Evolutionary conservation across 1,139 yeast species (phyloP).

Genomic region (Geotrichum candidum): DNA sequence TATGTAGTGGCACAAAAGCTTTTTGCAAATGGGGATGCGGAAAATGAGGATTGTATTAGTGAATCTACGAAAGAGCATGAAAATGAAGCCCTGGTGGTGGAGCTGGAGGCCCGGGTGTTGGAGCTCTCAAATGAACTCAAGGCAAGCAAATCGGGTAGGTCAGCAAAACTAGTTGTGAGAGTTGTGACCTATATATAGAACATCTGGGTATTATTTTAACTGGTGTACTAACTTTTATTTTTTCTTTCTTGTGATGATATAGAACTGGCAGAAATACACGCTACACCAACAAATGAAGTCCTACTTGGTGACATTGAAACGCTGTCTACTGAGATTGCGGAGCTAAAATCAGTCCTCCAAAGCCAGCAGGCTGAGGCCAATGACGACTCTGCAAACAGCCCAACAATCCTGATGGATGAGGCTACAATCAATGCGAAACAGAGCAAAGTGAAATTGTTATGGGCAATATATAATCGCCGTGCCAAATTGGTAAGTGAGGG

Average conservation of each 20-base stretch:
- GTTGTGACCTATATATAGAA: background rate
- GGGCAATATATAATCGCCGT: conserved; percentile 4
- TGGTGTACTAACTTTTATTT: background rate
- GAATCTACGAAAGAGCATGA: conserved; percentile 15
- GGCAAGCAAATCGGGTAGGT: conserved; percentile 18
- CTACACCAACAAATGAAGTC: conserved; percentile 18
- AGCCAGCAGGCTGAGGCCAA: background rate
- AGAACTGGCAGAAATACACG: conserved; percentile 7
- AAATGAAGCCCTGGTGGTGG: conserved; percentile 18
- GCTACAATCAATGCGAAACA: background rate
- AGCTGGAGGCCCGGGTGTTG: conserved; percentile 19
- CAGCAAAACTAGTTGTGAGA: background rate
- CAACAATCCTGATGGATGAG: background rate
- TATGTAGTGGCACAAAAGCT: conserved; percentile 28
- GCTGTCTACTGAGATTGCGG: conserved; percentile 1
- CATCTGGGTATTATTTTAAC: no score
- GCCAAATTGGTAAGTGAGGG: conserved; percentile 16
- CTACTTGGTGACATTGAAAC: conserved; percentile 3
- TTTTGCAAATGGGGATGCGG: conserved; percentile 22
- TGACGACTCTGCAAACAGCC: background rate
- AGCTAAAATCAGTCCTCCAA: conserved; percentile 1
- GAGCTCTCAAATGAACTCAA: conserved; percentile 16
- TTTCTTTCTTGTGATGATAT: background rate
- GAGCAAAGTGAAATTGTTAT: conserved; percentile 4
- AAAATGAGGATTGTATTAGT: background rate